These are phyloP conservation scores for Pseudonitzschia delicatissima DNA, from an alignment of 108 stramenopile species.

Conservation along the genomic window DNA sequence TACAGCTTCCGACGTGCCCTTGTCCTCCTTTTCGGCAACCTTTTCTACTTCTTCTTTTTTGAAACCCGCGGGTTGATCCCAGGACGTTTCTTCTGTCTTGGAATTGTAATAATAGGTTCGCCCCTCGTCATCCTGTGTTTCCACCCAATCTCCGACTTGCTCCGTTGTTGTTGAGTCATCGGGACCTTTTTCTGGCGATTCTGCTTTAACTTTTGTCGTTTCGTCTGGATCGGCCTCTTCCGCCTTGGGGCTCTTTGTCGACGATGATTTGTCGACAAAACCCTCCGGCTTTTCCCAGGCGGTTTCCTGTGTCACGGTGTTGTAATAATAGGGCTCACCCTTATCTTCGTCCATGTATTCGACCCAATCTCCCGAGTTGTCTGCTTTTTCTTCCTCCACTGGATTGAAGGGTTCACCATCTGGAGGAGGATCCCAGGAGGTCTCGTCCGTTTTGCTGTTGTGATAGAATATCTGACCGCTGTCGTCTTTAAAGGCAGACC, in stretches of 20 bases:
- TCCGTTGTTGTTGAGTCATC: conserved; percentile 1
- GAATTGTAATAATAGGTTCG: conserved; percentile 50
- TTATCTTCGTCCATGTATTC: conserved; percentile 44
- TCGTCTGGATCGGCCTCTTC: not conserved
- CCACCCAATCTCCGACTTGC: conserved; percentile 23
- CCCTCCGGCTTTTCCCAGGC: conserved; percentile 64
- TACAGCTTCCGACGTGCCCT: not conserved
- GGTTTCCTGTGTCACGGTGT: conserved; percentile 42
- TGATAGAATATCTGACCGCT: conserved; percentile 67
- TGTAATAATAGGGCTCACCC: conserved; percentile 50
- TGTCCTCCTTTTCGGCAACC: not conserved
- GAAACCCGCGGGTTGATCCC: conserved; percentile 67
- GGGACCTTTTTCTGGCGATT: conserved; percentile 45
- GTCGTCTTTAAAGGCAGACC: conserved; percentile 51
- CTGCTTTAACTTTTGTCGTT: conserved; percentile 24
- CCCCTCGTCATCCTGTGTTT: conserved; percentile 42
- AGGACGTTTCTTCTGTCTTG: conserved; percentile 56
- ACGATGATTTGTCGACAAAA: conserved; percentile 17
- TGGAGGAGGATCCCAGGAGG: conserved; percentile 67
- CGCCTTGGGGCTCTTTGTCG: conserved; percentile 13
- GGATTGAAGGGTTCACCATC: conserved; percentile 34
- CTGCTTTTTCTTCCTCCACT: conserved; percentile 4
- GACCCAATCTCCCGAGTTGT: conserved; percentile 22
- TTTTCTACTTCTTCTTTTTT: conserved; percentile 3
- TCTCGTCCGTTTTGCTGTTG: conserved; percentile 57